phyloP scores from a whole-genome alignment of 345 rosid genomes.

The Brassica rapa region DNA sequence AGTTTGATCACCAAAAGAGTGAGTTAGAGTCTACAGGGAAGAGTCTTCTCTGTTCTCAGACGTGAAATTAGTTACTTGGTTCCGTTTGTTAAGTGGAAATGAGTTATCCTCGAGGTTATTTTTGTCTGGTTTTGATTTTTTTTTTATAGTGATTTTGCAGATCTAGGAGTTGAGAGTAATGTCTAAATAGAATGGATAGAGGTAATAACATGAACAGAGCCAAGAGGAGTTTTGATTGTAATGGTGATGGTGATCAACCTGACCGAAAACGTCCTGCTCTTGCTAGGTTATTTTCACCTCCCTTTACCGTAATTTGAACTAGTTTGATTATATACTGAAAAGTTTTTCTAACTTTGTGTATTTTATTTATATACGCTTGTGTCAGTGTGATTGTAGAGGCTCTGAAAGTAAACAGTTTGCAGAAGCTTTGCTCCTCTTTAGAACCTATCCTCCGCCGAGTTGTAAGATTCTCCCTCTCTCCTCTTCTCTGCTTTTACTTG shows the following conservation, averaged over 20 bases:
- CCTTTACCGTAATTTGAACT: background rate
- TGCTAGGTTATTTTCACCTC: constrained; percentile 49
- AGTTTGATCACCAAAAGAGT: background rate
- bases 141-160: background rate
- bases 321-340: background rate
- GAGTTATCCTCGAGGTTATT: background rate
- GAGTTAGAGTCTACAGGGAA: background rate
- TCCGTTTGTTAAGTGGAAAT: background rate
- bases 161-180: background rate
- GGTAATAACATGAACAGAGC: constrained; percentile 25
- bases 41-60: background rate
- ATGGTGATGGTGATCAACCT: constrained; percentile 47
- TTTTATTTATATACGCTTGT: background rate
- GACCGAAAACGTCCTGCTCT: constrained; percentile 79
- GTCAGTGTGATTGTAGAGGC: constrained; percentile 93
- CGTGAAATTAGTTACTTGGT: background rate
- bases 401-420: constrained; percentile 91
- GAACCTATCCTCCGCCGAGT: constrained; percentile 98
- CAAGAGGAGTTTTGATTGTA: constrained; percentile 61
- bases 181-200: background rate
- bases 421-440: constrained; percentile 95
- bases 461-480: constrained; percentile 49
- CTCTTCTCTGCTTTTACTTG: background rate
- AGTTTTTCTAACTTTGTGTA: constrained; percentile 24
- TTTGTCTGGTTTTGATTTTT: too few relatives aligned